phyloP scores from a whole-genome alignment of 345 rosid genomes.

The Dovyalis caffra region DNA sequence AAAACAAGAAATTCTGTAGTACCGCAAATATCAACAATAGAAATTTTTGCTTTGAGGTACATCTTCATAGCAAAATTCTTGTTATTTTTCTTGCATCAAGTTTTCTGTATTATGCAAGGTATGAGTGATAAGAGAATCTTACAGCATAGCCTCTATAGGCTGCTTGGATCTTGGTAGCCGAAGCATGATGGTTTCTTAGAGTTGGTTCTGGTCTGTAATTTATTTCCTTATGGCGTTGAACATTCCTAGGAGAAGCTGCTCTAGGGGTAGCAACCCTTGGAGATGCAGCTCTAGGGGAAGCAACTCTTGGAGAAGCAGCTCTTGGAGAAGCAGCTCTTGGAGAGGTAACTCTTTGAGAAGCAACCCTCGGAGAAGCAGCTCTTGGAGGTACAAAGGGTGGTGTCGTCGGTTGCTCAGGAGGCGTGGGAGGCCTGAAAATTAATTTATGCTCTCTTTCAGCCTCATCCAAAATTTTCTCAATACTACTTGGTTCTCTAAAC shows the following conservation, averaged over 20 bases:
- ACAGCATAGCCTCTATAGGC: conserved; percentile 85
- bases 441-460: conserved; percentile 84
- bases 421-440: conserved; percentile 69
- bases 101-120: not conserved
- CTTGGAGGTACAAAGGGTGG: conserved; percentile 46
- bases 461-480: conserved; percentile 87
- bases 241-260: conserved; percentile 42
- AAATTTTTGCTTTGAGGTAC: not conserved
- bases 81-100: not conserved
- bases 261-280: conserved; percentile 52
- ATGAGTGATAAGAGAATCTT: conserved; percentile 29
- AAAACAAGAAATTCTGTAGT: not conserved
- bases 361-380: conserved; percentile 20
- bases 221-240: conserved; percentile 44
- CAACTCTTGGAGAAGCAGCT: conserved; percentile 41
- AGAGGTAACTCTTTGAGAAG: conserved; percentile 51
- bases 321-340: conserved; percentile 52
- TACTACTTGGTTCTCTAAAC: conserved; percentile 84
- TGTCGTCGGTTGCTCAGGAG: conserved; percentile 47
- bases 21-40: not conserved
- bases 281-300: conserved; percentile 57
- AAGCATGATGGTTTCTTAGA: conserved; percentile 50
- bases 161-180: conserved; percentile 87
- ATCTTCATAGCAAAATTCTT: not conserved
- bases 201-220: conserved; percentile 65